Evolutionary conservation across 495 filamentous ascomycete species (phyloP).

Genomic region (Baudoinia panamericana): DNA sequence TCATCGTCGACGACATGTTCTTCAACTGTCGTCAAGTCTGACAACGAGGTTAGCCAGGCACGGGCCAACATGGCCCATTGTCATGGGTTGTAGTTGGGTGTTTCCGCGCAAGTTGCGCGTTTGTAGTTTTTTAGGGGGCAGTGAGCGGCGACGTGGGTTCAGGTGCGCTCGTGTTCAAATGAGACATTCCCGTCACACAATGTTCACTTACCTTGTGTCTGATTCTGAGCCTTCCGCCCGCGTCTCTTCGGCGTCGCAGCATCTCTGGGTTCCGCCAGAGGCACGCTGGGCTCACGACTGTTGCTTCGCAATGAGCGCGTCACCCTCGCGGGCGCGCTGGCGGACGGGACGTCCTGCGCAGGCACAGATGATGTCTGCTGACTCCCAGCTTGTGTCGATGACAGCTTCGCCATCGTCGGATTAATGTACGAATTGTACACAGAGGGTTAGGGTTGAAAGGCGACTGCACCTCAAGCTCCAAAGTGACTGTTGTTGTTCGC

Average conservation of each 20-base stretch:
- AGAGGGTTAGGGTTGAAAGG: no score
- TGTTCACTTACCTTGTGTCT: background rate
- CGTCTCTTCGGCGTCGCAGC: background rate
- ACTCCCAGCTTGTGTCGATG: conserved; percentile 6
- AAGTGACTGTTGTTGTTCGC: no score
- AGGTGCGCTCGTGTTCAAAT: background rate
- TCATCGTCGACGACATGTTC: conserved; percentile 22
- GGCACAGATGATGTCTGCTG: conserved; percentile 4
- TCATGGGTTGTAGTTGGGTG: background rate
- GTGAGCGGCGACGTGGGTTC: background rate
- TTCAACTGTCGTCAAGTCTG: conserved; percentile 29
- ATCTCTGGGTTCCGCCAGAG: background rate
- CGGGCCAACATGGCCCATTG: background rate
- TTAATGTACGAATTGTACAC: no score
- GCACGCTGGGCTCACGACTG: conserved; percentile 8
- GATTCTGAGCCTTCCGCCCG: background rate
- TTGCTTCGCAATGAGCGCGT: conserved; percentile 13
- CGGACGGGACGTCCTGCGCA: background rate
- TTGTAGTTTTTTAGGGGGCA: background rate
- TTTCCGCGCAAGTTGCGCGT: background rate
- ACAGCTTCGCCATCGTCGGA: conserved; percentile 11
- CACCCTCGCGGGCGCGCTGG: conserved; percentile 6
- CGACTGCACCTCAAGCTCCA: no score
- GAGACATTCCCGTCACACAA: background rate
- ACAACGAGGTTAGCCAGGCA: conserved; percentile 6